A percentile compares a stretch with the other conserved stretches of the same genome.
Conservation (phyloP, 768 basidiomycete species). For the Panellus pusillus region DNA sequence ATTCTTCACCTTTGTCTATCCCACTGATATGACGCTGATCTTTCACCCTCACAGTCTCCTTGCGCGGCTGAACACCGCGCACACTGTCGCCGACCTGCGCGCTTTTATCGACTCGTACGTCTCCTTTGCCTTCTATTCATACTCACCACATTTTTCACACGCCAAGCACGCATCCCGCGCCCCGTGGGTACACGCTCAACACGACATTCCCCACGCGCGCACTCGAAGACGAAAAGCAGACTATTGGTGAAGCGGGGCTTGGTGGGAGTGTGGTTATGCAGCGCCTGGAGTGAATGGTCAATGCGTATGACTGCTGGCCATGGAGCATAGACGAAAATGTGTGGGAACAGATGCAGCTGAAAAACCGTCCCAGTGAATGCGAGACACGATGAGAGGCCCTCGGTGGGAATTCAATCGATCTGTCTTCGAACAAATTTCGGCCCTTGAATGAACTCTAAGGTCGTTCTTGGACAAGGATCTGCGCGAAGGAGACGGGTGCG, state of each 20-base stretch:
- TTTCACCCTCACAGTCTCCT: constrained; percentile 43
- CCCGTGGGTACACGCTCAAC: constrained; percentile 71
- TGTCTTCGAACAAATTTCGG: too few relatives aligned
- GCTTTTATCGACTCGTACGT: constrained; percentile 15
- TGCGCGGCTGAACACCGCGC: constrained; percentile 66
- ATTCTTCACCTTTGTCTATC: not conserved
- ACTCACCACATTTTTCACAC: too few relatives aligned
- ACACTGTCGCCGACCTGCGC: constrained; percentile 50
- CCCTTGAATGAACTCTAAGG: too few relatives aligned
- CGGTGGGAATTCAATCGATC: too few relatives aligned
- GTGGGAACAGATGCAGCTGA: too few relatives aligned
- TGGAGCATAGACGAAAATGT: too few relatives aligned
- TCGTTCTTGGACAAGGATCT: too few relatives aligned
- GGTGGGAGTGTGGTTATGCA: constrained; percentile 12
- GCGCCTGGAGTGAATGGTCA: not conserved
- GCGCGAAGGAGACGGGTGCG: too few relatives aligned
- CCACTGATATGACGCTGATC: not conserved
- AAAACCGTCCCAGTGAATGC: too few relatives aligned
- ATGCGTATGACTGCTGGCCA: too few relatives aligned
- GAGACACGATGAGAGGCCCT: too few relatives aligned
- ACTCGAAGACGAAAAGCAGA: constrained; percentile 49
- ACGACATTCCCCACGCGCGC: constrained; percentile 87
- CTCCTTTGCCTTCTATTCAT: not conserved
- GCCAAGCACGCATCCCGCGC: constrained; percentile 67
- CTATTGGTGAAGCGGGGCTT: constrained; percentile 4